Base-by-base conservation (phyloP, 441 rosid species). In the Manihot esculenta region DNA sequence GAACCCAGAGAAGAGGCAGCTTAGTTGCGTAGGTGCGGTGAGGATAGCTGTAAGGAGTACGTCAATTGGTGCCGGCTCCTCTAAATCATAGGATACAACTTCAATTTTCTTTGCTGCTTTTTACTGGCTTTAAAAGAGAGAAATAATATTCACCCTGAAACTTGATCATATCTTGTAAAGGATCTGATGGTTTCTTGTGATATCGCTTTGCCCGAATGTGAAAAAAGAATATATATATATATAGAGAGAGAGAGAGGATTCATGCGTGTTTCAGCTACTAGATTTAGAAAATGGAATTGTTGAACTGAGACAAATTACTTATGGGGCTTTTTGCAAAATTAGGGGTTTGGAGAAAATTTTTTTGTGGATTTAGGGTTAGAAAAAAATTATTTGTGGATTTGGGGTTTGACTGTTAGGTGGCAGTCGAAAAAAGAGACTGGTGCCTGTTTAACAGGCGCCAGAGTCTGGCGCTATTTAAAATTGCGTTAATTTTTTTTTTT, bases 31-130 rank as follows among this genome's bases (percentile, higher is more conserved):
- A 1, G 98, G 92, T 57, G 89, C 96, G 1, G 90, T 90, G 20
- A 92, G 86, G 79, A 91, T 94, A 30, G 98, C 98, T 3, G 89
- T 94, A 44, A 85, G 99, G 81, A 88, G 90, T 72, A 78, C 68
- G 67, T 86, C 89, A 7, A 86, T 90, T 76, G 81, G 80, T 59
- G 82, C 88, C 27, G 77, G 88, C 73, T 68, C 89, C 35, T 89
- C 94, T 26, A 72, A 66, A 60, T 74, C 85, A 13, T 79, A 75
- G 67, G 0, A 23, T 53, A 64, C 26, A 51, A 21, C 63, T n/a
- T 64, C 42, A 26, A 47, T 15, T 65, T 80, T 33, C 76, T 53
- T 54, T 55, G 45, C 57, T 41, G 68, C 74, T 20, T 48, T 27
- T 27, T 20, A 45, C 61, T 60, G 76, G 35, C 55, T 68, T 27